These are phyloP conservation scores for Nitzschia putrida DNA, from an alignment of 108 stramenopile species.

Conservation along the genomic window DNA sequence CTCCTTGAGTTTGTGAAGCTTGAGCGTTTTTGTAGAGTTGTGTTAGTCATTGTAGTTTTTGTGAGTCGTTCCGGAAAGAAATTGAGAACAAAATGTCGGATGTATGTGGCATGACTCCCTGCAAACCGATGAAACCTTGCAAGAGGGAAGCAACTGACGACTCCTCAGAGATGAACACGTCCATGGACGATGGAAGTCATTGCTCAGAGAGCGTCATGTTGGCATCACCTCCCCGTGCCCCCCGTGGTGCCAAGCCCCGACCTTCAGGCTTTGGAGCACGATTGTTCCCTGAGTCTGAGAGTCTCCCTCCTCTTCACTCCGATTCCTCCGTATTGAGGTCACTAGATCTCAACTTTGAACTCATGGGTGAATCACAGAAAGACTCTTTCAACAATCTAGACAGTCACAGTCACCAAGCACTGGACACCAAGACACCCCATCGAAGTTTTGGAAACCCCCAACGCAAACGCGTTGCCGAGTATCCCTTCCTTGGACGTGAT, in stretches of 20 bases:
- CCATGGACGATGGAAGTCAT: conserved; percentile 24
- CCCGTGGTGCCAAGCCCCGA: conserved; percentile 6
- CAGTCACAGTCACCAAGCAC: neutral
- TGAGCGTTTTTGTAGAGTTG: too few relatives aligned
- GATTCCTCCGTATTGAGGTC: conserved; percentile 25
- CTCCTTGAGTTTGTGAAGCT: too few relatives aligned
- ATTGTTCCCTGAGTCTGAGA: conserved; percentile 16
- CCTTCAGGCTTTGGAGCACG: neutral
- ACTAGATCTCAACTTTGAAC: conserved; percentile 32
- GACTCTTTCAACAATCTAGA: neutral
- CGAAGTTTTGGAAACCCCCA: conserved; percentile 6
- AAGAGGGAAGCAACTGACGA: conserved; percentile 8
- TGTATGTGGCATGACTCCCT: conserved; percentile 1
- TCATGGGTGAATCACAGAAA: neutral
- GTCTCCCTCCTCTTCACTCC: neutral
- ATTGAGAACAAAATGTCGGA: neutral
- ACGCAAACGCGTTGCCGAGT: conserved; percentile 16
- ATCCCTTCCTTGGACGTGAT: neutral
- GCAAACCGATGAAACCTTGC: conserved; percentile 3
- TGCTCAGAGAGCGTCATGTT: conserved; percentile 10
- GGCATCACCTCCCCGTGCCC: conserved; percentile 13
- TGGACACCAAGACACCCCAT: conserved; percentile 7
- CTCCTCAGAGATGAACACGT: conserved; percentile 16
- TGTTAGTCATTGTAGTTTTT: too few relatives aligned
- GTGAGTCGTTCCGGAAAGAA: too few relatives aligned